Conservation (phyloP, 2,329 filamentous ascomycete species). For the Rutstroemia sp. region DNA sequence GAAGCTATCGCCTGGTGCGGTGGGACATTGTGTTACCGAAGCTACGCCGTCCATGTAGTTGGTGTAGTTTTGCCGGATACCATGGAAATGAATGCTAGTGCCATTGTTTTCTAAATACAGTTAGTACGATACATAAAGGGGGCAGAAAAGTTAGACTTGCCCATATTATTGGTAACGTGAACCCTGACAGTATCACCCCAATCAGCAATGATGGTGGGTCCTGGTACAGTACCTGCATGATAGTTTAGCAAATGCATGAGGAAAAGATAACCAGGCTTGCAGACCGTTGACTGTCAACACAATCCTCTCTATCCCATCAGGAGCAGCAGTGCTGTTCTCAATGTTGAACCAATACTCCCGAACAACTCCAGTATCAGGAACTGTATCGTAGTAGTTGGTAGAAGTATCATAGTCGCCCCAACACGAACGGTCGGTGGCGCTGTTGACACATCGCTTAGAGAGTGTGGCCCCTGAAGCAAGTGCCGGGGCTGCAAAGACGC, state of each 20-base stretch:
- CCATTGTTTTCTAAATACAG: slow-evolving; percentile 28
- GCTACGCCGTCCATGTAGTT: slow-evolving; percentile 36
- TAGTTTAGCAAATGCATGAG: too few relatives aligned
- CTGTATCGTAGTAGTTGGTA: slow-evolving; percentile 31
- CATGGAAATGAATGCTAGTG: slow-evolving; percentile 37
- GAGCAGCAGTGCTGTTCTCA: slow-evolving; percentile 15
- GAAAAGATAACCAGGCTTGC: too few relatives aligned
- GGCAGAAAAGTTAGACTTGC: too few relatives aligned
- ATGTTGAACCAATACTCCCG: slow-evolving; percentile 28
- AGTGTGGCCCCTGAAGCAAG: neutral
- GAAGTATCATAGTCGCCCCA: slow-evolving; percentile 42
- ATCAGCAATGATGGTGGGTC: slow-evolving; percentile 27
- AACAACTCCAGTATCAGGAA: slow-evolving; percentile 38
- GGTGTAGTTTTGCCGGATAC: slow-evolving; percentile 35
- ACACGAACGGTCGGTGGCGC: slow-evolving; percentile 13
- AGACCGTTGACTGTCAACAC: slow-evolving; percentile 25
- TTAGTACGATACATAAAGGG: too few relatives aligned
- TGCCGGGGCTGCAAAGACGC: neutral
- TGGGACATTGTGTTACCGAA: slow-evolving; percentile 54
- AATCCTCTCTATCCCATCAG: slow-evolving; percentile 24
- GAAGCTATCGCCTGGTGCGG: slow-evolving; percentile 31
- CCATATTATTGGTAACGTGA: neutral
- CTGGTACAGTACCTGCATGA: slow-evolving; percentile 19
- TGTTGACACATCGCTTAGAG: neutral
- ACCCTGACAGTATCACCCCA: slow-evolving; percentile 32